phyloP scores from a whole-genome alignment of 148 eudicot genomes.

The Chenopodium album region DNA sequence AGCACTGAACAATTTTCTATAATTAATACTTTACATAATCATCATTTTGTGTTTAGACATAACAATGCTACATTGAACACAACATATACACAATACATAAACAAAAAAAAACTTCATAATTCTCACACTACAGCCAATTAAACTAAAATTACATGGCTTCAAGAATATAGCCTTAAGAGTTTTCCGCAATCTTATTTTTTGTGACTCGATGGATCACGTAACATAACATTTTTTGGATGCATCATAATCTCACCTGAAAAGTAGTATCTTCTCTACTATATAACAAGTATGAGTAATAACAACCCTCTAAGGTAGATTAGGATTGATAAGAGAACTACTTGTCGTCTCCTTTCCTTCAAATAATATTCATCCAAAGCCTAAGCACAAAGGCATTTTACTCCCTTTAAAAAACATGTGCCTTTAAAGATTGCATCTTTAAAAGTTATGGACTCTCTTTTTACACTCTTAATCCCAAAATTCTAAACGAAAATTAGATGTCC shows the following conservation, averaged over 20 bases:
- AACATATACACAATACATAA: neutral
- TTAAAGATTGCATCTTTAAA: conserved; percentile 65
- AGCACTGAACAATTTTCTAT: too few species aligned
- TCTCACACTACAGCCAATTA: too few species aligned
- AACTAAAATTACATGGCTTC: neutral
- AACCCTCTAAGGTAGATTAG: conserved; percentile 39
- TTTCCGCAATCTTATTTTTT: conserved; percentile 43
- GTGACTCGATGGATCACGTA: conserved; percentile 29
- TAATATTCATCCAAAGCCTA: conserved; percentile 46
- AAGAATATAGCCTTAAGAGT: conserved; percentile 15
- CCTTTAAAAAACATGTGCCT: conserved; percentile 42
- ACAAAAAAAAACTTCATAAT: neutral
- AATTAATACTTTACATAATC: too few species aligned
- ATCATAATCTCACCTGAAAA: conserved; percentile 26
- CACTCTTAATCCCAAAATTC: too few species aligned
- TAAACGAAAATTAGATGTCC: too few species aligned
- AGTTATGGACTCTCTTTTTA: conserved; percentile 46
- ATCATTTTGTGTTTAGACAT: too few species aligned
- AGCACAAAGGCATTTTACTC: conserved; percentile 11
- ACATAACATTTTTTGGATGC: conserved; percentile 32
- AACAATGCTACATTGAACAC: too few species aligned
- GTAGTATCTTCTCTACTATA: conserved; percentile 21
- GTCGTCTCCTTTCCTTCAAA: conserved; percentile 44
- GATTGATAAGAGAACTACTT: conserved; percentile 38
- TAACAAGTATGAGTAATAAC: neutral